Conservation (phyloP, 2,329 filamentous ascomycete genomes). For the Alternaria rosae region DNA sequence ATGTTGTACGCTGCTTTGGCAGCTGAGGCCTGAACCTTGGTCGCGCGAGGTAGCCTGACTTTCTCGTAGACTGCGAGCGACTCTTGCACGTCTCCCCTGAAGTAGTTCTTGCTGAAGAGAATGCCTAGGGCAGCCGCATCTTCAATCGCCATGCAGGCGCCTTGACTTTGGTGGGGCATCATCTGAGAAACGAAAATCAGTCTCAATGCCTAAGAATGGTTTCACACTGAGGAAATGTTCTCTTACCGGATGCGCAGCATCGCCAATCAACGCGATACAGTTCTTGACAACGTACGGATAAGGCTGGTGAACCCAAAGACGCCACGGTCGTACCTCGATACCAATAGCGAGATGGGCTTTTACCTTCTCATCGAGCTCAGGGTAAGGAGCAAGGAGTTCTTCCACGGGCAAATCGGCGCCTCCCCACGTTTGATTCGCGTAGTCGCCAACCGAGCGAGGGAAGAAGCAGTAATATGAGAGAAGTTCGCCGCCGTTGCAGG, state of each 20-base stretch:
- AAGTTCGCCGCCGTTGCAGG: constrained; percentile 70
- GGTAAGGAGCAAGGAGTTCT: constrained; percentile 68
- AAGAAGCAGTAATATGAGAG: constrained; percentile 77
- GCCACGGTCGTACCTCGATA: constrained; percentile 70
- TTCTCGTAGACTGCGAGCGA: constrained; percentile 47
- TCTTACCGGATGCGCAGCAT: constrained; percentile 69
- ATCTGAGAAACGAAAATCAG: constrained; percentile 51
- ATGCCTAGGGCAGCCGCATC: constrained; percentile 70
- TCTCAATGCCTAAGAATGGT: background rate
- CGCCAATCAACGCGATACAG: constrained; percentile 66
- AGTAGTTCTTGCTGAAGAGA: constrained; percentile 61
- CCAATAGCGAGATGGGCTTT: constrained; percentile 65
- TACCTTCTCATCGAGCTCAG: constrained; percentile 66
- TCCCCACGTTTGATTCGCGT: constrained; percentile 67
- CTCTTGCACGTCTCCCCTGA: constrained; percentile 45
- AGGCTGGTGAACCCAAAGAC: constrained; percentile 69
- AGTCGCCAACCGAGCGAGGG: constrained; percentile 66
- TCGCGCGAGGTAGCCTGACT: constrained; percentile 48
- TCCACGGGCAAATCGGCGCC: constrained; percentile 61
- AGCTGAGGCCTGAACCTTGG: constrained; percentile 49
- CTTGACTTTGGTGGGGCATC: constrained; percentile 75
- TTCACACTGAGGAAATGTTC: background rate
- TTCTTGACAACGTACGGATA: constrained; percentile 65
- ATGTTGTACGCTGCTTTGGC: constrained; percentile 51
- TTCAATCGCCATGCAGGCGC: constrained; percentile 73